Evolutionary conservation across 495 filamentous ascomycete species (phyloP), one percentile per base, ranked within the genome.

Genomic region (Neurospora africana): DNA sequence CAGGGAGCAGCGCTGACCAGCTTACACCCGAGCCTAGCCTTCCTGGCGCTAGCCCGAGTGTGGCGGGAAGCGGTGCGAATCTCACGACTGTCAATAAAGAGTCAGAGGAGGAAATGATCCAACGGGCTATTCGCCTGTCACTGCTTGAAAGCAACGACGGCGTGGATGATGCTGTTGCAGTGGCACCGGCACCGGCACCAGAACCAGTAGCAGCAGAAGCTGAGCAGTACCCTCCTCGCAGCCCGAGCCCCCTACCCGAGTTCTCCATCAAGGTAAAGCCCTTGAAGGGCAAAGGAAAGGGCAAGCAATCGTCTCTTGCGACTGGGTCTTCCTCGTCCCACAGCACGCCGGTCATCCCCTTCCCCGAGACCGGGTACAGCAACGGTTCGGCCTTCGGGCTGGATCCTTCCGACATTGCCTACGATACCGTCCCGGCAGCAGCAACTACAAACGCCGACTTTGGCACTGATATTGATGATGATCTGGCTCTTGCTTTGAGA

Each of bases 401-500:
- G 27, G 53, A 65, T 19, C 27, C 53, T 65, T 15, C 15, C 27
- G 53, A 69, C 70, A 71, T 71, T 9, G 79, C 76, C 11, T 74
- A 75, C 33, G 73, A 74, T 39, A 75, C 68, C 17, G 44, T 53
- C 38, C 73, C 76, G 30, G 69, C 76, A 27, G 71, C 72, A 43
- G 61, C 75, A 71, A 71, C 77, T 69, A 41, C 72, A n/a, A 43
- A 71, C 68, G 37, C 58, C 5, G 70, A 40, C 10, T 27, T 39
- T 53, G 74, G 41, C 17, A 71, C 69, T 73, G 78, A 44, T 79
- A 83, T 72, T 27, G 86, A 93, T 75, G 88, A 90, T 61, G 95
- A 97, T 80, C 79, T 98, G 47, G 91, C 96, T 58, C 89, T 93
- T 72, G 95, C 95, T 4, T 81, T 98, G 72, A 89, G 91, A 79